Base-by-base conservation (phyloP, 176 grass and related monocot species). In the Paspalum vaginatum region DNA sequence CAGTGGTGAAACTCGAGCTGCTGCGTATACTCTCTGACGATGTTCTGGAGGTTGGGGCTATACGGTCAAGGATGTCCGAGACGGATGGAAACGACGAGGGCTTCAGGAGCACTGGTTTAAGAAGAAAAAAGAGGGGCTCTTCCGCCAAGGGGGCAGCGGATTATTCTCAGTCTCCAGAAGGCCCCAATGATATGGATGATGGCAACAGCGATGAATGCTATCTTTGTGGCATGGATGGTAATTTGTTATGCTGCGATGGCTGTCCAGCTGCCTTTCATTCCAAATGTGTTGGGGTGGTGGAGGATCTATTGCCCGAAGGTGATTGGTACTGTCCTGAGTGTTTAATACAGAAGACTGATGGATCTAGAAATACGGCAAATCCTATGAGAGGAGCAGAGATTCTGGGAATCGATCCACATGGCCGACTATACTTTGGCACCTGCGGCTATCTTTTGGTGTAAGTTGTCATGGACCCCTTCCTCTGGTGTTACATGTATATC, bases 221-320 rank as follows among this genome's bases (percentile, higher is more conserved):
- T 68, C 86, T 99, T 32, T 99, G 96, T 76, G 76, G 86, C 17
- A 99, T 99, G 73, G 96, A 95, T 88, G 96, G 96, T 79, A 99
- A 88, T 58, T 88, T 95, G 75, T 74, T 99, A 86, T 99, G 96
- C 66, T 99, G 96, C 46, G 96, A 99, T 84, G 96, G 93, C 67
- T 99, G 96, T 81, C 96, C 96, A 81, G 88, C 91, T 67, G 96
- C 96, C 9, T 99, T 99, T 70, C 96, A 99, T 83, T 99, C 96
- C 44, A 99, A 83, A 85, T 98, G 95, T 72, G 92, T 95, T 16
- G 95, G 95, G 44, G 88, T 91, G 63, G 92, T 84, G 59, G 93
- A 93, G 72, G 92, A 95, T 88, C 79, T 89, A 53, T 95, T 99
- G 84, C 90, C 96, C 67, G 92, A 99, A 91, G 96, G 93, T 59